Conservation (phyloP, 2,329 filamentous ascomycete species). For the Fusarium setosum region DNA sequence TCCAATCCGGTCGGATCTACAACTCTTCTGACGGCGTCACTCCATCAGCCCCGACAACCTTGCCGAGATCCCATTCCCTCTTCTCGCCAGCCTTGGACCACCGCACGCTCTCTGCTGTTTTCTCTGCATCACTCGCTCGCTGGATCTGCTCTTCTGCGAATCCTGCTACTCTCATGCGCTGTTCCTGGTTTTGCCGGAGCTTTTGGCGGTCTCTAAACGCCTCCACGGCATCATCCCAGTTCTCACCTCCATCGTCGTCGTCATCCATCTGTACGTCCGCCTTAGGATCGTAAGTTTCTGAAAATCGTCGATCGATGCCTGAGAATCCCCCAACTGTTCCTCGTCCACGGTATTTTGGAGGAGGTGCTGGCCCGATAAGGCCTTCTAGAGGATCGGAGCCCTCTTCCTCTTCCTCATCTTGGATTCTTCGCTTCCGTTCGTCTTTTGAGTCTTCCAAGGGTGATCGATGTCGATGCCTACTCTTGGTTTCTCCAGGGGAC, state of each 20-base stretch:
- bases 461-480: conserved; percentile 49
- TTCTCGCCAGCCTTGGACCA: conserved; percentile 78
- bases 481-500: conserved; percentile 46
- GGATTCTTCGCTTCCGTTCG: conserved; percentile 26
- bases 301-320: conserved; percentile 85
- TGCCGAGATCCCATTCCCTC: conserved; percentile 70
- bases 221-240: conserved; percentile 86
- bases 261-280: conserved; percentile 66
- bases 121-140: conserved; percentile 66
- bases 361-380: conserved; percentile 79
- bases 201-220: conserved; percentile 82
- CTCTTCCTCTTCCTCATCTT: conserved; percentile 32
- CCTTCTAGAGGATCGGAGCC: conserved; percentile 79
- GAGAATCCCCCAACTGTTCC: conserved; percentile 71
- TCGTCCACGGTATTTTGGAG: conserved; percentile 69
- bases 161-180: conserved; percentile 80
- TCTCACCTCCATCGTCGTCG: conserved; percentile 62
- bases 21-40: conserved; percentile 15
- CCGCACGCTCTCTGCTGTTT: conserved; percentile 72
- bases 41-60: conserved; percentile 45
- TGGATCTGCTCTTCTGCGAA: conserved; percentile 81
- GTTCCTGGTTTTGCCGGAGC: conserved; percentile 80
- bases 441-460: conserved; percentile 26
- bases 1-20: conserved; percentile 8
- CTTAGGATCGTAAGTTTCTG: conserved; percentile 69